Evolutionary conservation across 2,329 filamentous ascomycete genomes (phyloP), one percentile per base, ranked within the genome.

Genomic region (Ceratocystiopsis minuta): DNA sequence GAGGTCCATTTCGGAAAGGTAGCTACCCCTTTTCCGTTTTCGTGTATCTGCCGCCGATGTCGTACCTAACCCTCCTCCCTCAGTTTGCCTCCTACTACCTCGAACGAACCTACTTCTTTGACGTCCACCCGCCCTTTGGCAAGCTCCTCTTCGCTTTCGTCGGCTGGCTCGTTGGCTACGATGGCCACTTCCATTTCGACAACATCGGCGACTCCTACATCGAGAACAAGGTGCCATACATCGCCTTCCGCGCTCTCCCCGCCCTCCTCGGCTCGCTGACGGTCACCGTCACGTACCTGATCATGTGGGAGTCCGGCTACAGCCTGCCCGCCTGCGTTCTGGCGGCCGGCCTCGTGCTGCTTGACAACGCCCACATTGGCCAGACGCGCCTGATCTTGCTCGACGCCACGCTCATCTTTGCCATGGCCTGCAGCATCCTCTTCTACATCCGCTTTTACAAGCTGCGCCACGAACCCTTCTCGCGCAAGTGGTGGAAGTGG

Each of bases 1-100:
- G 90, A 98, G 63, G 90, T 98, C 44, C 90, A 98, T 64, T 98
- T 98, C 61, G 90, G 90, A 66, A 98, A 98, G 81, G 88, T 95
- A 68, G 45, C 70, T 54, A 15, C n/a, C 34, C 41, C 33, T 34
- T 17, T 34, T 33, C 32, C n/a, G 11, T 31, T 28, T 14, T 38
- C 18, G 34, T 20, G n/a, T n/a, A n/a, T n/a, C n/a, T n/a, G n/a
- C n/a, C n/a, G 5, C 34, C 32, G 2, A 17, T 17, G 4, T 38
- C 12, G 18, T 24, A 28, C 1, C 33, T 41, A 32, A 39, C 33
- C 13, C 16, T 15, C 16, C n/a, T 20, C 28, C 17, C 14, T 3
- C 52, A 80, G 76, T 80, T 80, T 55, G 76, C 76, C 43, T 80
- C 76, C 11, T 80, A 76, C 57, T 98, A 98, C 60, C 78, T 98